Percentiles rank a stretch among this genome's conserved stretches.
These are phyloP conservation scores for Laburnicola sp. DNA, from an alignment of 2,329 filamentous ascomycete genomes.

Conservation along the genomic window DNA sequence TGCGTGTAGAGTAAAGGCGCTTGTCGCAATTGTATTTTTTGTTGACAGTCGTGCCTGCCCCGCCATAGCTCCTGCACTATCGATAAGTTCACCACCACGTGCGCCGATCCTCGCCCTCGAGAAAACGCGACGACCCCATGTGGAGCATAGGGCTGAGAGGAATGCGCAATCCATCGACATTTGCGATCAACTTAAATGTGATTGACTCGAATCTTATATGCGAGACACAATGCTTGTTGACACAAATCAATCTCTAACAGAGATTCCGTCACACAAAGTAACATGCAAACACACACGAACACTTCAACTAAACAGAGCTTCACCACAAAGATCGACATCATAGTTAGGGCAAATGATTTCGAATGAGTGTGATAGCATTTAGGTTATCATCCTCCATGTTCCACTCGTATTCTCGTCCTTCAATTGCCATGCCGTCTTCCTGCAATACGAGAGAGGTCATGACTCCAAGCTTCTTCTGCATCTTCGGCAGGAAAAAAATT, in stretches of 20 bases:
- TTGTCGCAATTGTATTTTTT: constrained; percentile 4
- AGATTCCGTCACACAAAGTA: too few species aligned
- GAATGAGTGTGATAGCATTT: constrained; percentile 44
- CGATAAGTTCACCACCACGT: constrained; percentile 2
- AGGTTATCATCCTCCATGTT: constrained; percentile 42
- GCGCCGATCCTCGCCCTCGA: neutral
- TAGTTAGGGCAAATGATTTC: constrained; percentile 7
- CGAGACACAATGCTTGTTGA: too few species aligned
- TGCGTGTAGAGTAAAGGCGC: neutral
- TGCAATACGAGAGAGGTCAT: constrained; percentile 20
- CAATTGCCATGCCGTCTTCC: constrained; percentile 10
- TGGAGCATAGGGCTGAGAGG: neutral
- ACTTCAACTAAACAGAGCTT: too few species aligned
- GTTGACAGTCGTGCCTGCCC: constrained; percentile 2
- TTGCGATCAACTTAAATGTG: too few species aligned
- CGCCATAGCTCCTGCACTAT: constrained; percentile 4
- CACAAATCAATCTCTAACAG: too few species aligned
- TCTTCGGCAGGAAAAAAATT: constrained; percentile 21
- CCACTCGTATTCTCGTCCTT: constrained; percentile 17
- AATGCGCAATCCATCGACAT: too few species aligned
- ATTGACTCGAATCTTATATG: too few species aligned
- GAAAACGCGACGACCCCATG: too few species aligned
- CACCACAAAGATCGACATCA: too few species aligned
- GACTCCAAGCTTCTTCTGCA: constrained; percentile 9
- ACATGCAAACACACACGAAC: too few species aligned